These are phyloP conservation scores for Uronychia binucleata DNA, from an alignment of 73 alveolate species.

Conservation along the genomic window DNA sequence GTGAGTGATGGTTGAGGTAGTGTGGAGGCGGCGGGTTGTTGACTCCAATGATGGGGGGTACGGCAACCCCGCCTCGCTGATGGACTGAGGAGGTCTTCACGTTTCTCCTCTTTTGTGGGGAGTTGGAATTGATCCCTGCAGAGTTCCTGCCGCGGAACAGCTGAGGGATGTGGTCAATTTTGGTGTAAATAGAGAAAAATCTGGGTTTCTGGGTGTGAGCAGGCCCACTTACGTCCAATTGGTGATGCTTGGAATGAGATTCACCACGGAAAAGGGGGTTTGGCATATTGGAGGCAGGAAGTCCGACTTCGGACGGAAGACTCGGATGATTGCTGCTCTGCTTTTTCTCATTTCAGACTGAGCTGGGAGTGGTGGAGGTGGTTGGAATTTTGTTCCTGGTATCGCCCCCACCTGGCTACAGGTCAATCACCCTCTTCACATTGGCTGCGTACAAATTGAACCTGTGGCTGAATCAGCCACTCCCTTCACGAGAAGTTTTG, in stretches of 20 bases:
- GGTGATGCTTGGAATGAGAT: too few species aligned
- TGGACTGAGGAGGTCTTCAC: background rate
- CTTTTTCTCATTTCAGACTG: background rate
- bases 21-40: too few species aligned
- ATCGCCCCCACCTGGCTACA: background rate
- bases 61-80: too few species aligned
- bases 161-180: background rate
- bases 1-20: too few species aligned
- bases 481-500: background rate
- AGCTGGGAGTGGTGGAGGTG: background rate
- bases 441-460: background rate
- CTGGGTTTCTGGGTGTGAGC: background rate
- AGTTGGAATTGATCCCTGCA: background rate
- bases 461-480: background rate
- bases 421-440: background rate
- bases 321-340: too few species aligned
- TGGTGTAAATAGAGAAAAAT: background rate
- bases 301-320: too few species aligned
- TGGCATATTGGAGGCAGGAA: too few species aligned
- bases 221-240: background rate
- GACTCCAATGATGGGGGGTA: too few species aligned
- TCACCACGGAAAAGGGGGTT: too few species aligned
- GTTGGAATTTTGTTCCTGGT: background rate
- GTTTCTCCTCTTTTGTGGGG: background rate
- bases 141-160: background rate